Conservation (phyloP, 2,329 filamentous ascomycete genomes). For the Fusarium stilboides region DNA sequence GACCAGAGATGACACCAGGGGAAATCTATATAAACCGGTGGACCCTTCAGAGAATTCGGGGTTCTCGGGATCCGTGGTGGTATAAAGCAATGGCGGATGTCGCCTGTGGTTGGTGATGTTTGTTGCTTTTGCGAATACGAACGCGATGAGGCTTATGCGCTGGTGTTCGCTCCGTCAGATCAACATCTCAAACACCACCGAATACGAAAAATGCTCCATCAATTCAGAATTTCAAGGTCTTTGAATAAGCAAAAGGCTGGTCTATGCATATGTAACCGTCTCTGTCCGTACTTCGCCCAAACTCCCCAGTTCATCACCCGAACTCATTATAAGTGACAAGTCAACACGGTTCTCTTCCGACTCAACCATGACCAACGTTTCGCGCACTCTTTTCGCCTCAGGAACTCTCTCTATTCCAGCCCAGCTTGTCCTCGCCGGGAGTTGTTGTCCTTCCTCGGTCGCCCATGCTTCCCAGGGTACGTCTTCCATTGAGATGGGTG, state of each 20-base stretch:
- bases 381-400: conserved; percentile 39
- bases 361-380: conserved; percentile 47
- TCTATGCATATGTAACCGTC: conserved; percentile 30
- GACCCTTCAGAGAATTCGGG: conserved; percentile 17
- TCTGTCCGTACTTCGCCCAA: conserved; percentile 36
- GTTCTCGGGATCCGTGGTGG: conserved; percentile 17
- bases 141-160: conserved; percentile 15
- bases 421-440: conserved; percentile 40
- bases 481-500: conserved; percentile 2
- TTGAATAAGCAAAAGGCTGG: conserved; percentile 21
- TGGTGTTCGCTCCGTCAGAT: background rate
- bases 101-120: background rate
- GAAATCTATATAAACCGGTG: conserved; percentile 3
- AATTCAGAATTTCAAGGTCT: background rate
- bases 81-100: background rate
- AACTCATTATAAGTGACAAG: conserved; percentile 44
- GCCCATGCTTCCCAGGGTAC: conserved; percentile 47
- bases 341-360: conserved; percentile 39
- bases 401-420: conserved; percentile 41
- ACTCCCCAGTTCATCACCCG: conserved; percentile 28
- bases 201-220: conserved; percentile 2
- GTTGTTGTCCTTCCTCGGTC: conserved; percentile 17
- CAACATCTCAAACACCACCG: background rate
- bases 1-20: background rate
- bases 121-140: conserved; percentile 29